Base-by-base conservation (phyloP, 2,329 filamentous ascomycete species). In the Paradendryphiella salina region DNA sequence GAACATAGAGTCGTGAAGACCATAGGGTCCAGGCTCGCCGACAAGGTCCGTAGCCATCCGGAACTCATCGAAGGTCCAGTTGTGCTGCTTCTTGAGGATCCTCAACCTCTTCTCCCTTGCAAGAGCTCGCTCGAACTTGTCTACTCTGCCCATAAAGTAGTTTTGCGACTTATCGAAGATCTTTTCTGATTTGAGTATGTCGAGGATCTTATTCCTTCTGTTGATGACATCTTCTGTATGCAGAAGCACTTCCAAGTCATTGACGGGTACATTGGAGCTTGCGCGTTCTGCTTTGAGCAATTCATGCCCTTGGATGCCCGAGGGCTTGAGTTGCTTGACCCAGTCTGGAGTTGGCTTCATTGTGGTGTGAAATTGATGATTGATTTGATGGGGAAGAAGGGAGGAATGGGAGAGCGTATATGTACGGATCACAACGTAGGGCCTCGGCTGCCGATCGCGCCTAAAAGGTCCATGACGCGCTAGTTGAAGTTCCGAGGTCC, bases 161-260 rank as follows among this genome's bases (percentile, higher is more conserved):
- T 90, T 90, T 58, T 87, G 84, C 3, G 84, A 84, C 75, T 91
- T 92, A 73, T 91, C 86, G 60, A 92, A 91, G 49, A 90, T 80
- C 44, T 83, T 82, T 51, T 92, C 86, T 0, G 79, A 70, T 61
- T 85, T 76, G 4, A 92, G 79, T n/a, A 89, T 79, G 39, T 80
- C 74, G 5, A 90, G 75, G 21, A 92, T 79, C 18, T 76, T 76
- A 1, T 81, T 74, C 63, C 86, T 85, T 35, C 82, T 78, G 49
- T 85, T 78, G 9, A 90, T 77, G 4, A 79, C 78, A 51, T 86
- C 80, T 63, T 84, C 83, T 17, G 85, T 87, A 71, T 88, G 87
- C 38, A 92, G 77, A 63, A 89, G 85, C 43, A 83, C 78, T 38
- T 85, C 82, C 7, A 92, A 77, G 65, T 85, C 82, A 51, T 87